These are phyloP conservation scores for Lentinula detonsa DNA, from an alignment of 768 basidiomycete species.

Conservation along the genomic window DNA sequence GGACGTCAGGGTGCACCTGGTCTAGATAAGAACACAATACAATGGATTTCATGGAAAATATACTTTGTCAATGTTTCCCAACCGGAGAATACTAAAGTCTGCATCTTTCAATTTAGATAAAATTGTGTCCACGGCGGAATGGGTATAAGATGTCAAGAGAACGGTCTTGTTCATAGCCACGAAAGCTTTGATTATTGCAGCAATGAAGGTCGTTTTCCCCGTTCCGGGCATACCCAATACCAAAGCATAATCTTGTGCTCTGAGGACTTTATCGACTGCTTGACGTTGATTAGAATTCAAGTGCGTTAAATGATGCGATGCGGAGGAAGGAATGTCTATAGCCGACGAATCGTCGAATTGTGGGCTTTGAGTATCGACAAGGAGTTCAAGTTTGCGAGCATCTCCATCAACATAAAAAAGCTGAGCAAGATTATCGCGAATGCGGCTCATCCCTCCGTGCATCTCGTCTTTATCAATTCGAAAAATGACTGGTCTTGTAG, in stretches of 20 bases:
- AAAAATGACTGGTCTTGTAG: conserved; percentile 41
- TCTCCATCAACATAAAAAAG: conserved; percentile 83
- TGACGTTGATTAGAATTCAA: conserved; percentile 69
- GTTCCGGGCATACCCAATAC: conserved; percentile 98
- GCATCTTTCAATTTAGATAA: conserved; percentile 67
- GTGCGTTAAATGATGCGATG: conserved; percentile 22
- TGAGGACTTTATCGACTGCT: conserved; percentile 70
- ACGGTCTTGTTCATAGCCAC: conserved; percentile 83
- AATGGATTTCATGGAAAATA: conserved; percentile 6
- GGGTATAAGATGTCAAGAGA: conserved; percentile 88
- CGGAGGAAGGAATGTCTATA: conserved; percentile 16
- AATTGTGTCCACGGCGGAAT: conserved; percentile 98
- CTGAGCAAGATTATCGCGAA: conserved; percentile 86
- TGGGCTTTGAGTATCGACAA: conserved; percentile 79
- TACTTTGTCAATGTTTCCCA: conserved; percentile 93
- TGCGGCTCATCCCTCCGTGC: conserved; percentile 76
- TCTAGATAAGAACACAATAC: background rate
- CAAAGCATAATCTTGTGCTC: conserved; percentile 84
- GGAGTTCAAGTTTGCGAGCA: conserved; percentile 53
- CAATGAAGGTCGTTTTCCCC: conserved; percentile 94
- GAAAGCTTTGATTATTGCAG: conserved; percentile 75
- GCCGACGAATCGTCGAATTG: conserved; percentile 37
- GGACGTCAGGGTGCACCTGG: conserved; percentile 81
- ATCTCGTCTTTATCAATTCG: conserved; percentile 95
- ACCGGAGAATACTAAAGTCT: conserved; percentile 70